Evolutionary conservation across 75 land plant genomes (phyloP), one percentile per base, ranked within the genome.

Genomic region (Cunninghamia lanceolata): DNA sequence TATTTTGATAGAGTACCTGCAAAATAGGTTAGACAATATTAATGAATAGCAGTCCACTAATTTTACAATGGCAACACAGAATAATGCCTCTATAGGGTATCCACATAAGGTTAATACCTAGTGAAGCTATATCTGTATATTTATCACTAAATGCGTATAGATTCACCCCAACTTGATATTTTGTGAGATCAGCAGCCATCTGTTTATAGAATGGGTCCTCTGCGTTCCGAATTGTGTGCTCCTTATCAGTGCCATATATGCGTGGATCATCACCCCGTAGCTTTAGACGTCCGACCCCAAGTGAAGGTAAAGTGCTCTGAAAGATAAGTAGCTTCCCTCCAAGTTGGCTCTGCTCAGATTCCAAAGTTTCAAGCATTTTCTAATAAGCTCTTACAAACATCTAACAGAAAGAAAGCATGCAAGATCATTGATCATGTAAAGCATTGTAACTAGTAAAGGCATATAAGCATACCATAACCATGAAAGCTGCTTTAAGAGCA

Each of bases 161-260:
- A 89, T 94, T 94, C 39, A 97, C 99, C 43, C 89, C 95, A 84
- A 98, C 97, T 89, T 98, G 99, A 90, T 66, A 90, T 85, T 98
- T 98, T 13, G 97, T 93, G 71, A 95, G 91, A 88, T 98, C 99
- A 63, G 99, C 99, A 54, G 99, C 99, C 99, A 95, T 98, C 87
- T 96, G 99, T 86, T 98, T 98, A 85, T 98, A 98, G 83, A 97
- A 98, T 52, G 95, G 96, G 87, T 98, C 99, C 68, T 98, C 99
- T 28, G 99, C 90, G 46, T 88, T 84, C 80, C 99, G 90, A 47
- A 97, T 47, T 53, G 88, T 40, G 88, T 93, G 89, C 88, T 98
- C 99, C 86, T 95, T 96, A 53, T 98, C 99, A 1, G 99, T 95
- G 56, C 96, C 97, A 90, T 97, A 97, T 3, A 94, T 87, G 79